Evolutionary conservation across 352 stramenopile genomes (phyloP), one percentile per base, ranked within the genome.

Genomic region (Phytophthora sansomeana): DNA sequence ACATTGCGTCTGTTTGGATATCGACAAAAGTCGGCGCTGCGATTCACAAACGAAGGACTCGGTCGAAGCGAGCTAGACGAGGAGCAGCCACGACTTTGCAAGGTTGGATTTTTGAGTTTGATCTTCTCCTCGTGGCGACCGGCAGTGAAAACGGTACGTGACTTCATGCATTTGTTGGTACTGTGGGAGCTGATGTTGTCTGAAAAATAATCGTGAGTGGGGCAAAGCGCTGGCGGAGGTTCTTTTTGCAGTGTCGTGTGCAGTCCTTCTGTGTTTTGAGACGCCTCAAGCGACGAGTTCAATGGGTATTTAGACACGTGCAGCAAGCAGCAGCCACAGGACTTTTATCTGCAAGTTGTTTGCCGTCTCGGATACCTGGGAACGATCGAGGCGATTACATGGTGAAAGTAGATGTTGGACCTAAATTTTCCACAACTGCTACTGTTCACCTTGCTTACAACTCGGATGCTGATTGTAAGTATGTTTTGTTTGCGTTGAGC

Each of bases 381-480:
- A 36, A 48, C 16, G 80, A 90, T 46, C 75, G 72, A 3, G 82
- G 82, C 4, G 82, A 93, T 19, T 90, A 93, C 49, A 60, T 87
- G 21, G 21, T 93, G 17, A 90, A 90, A 65, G 9, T 91, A 4
- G 81, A 93, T 26, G 65, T 91, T 19, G 85, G 85, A 16, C 72
- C 75, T 5, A 69, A 66, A 19, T 93, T 93, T 63, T 68, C 79
- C 4, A 78, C 80, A 4, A 69, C 53, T n/a, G 67, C 82, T 3
- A 85, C 75, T 0, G 29, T 86, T 47, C 81, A 89, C 16, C 26
- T 89, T 44, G 66, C 77, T 1, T 91, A 91, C 68, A 89, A 85
- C 63, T 83, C 78, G 35, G 81, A 93, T 14, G 80, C 78, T 16
- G 85, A 93, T 30, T 93, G 85, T 93, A 68, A 58, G 80, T 59